Base-by-base conservation (phyloP, 805 yeast genomes). In the Danielozyma ontarioensis region DNA sequence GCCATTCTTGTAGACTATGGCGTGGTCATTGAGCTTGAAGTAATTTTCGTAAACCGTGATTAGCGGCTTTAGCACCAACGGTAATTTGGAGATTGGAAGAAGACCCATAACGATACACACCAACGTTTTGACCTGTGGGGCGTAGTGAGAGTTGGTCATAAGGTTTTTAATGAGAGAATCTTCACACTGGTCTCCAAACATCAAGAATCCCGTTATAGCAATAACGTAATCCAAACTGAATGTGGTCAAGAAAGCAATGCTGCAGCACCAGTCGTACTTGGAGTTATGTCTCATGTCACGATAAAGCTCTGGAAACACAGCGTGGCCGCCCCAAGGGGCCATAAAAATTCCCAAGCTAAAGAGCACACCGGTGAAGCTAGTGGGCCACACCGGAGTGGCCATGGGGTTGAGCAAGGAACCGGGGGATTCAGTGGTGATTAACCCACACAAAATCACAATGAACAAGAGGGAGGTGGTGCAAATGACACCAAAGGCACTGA, bases 291-390 rank as follows among this genome's bases (percentile, higher is more conserved):
- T 68, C 83, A 83, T 79, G 54, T 83, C 94, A 23, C 78, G 69
- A 51, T 77, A 79, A 33, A 83, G 64, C 44, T 83, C 83, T 2
- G 93, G 93, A 48, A 83, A 84, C 17, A 84, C 74, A 4, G 93
- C 86, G 57, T 84, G 93, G 0, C 93, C 90, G 4, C 93, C 88
- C 66, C 83, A 84, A 1, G 90, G 89, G 3, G 89, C 82, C 69
- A 80, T 69, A 39, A 78, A 69, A 33, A 80, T 78, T 10, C 85
- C 85, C 31, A 78, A 62, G 1, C 82, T 71, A 23, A 76, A 55
- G 7, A 74, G 49, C 7, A 78, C 42, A 31, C 64, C 62, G 4
- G 56, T 45, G 17, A 52, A 28, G 13, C 51, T 39, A 10, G 41
- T 17, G 3, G 72, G 72, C 53, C 59, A 62, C 28, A 55, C 34